phyloP scores from a whole-genome alignment of 2,329 filamentous ascomycete genomes.

The Penicillium sp. region DNA sequence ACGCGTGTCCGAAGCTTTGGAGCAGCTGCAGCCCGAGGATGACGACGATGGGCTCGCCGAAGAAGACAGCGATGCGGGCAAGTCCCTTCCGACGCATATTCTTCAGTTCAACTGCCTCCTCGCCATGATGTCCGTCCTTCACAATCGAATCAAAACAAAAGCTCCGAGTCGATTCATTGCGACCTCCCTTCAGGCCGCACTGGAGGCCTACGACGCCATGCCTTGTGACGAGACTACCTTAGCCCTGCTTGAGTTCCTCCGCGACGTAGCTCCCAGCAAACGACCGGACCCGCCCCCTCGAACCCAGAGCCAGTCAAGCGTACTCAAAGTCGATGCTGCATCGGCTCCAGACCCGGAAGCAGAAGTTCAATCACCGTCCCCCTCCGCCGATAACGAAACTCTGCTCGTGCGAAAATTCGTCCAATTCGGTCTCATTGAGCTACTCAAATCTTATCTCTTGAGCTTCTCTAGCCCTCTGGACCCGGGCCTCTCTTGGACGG shows the following conservation, averaged over 20 bases:
- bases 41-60: constrained; percentile 35
- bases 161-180: constrained; percentile 67
- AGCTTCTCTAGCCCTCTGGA: constrained; percentile 40
- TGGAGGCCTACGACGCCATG: constrained; percentile 63
- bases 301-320: constrained; percentile 54
- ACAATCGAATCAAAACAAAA: constrained; percentile 66
- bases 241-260: constrained; percentile 61
- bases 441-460: constrained; percentile 64
- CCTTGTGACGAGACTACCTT: constrained; percentile 61
- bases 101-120: constrained; percentile 29
- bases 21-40: constrained; percentile 57
- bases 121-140: constrained; percentile 61
- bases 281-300: constrained; percentile 64
- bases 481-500: constrained; percentile 49
- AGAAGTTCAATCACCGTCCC: constrained; percentile 45
- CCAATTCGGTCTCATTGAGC: constrained; percentile 66
- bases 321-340: constrained; percentile 35
- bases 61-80: constrained; percentile 11
- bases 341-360: constrained; percentile 64
- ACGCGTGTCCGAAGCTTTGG: constrained; percentile 65
- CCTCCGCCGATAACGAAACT: constrained; percentile 50
- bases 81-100: constrained; percentile 18
- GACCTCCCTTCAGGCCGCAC: constrained; percentile 64
- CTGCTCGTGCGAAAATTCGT: constrained; percentile 58
- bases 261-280: constrained; percentile 61